Conservation (phyloP, 257 asterid genomes). For the Perilla frutescens region DNA sequence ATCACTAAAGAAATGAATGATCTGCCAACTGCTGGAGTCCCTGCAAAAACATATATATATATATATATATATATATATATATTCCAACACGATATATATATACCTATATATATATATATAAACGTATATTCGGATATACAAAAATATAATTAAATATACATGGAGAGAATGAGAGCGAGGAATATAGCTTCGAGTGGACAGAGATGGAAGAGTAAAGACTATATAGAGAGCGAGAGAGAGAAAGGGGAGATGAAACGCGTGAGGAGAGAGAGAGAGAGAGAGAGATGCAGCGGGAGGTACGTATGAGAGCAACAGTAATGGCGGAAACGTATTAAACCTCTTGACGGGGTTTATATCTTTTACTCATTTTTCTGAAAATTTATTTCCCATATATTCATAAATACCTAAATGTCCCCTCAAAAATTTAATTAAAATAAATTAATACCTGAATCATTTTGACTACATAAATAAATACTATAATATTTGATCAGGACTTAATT, state of each 20-base stretch:
- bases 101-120: not conserved
- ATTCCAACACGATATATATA: not conserved
- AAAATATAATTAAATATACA: not conserved
- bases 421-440: too few species aligned
- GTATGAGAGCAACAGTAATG: not conserved
- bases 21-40: slow-evolving; percentile 20
- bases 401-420: too few species aligned
- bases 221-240: not conserved
- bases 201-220: too few species aligned
- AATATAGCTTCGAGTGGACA: not conserved
- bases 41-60: not conserved
- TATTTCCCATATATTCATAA: too few species aligned
- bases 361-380: not conserved
- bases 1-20: slow-evolving; percentile 19
- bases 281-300: not conserved
- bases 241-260: slow-evolving; percentile 19
- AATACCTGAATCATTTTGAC: too few species aligned
- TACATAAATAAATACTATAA: too few species aligned
- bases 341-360: slow-evolving; percentile 28
- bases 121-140: not conserved
- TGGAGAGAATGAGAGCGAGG: not conserved
- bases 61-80: not conserved
- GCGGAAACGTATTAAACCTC: slow-evolving; percentile 24
- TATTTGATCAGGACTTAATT: too few species aligned
- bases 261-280: slow-evolving; percentile 22